phyloP scores from a whole-genome alignment of 305 asterid species.

The Petunia hybrid region DNA sequence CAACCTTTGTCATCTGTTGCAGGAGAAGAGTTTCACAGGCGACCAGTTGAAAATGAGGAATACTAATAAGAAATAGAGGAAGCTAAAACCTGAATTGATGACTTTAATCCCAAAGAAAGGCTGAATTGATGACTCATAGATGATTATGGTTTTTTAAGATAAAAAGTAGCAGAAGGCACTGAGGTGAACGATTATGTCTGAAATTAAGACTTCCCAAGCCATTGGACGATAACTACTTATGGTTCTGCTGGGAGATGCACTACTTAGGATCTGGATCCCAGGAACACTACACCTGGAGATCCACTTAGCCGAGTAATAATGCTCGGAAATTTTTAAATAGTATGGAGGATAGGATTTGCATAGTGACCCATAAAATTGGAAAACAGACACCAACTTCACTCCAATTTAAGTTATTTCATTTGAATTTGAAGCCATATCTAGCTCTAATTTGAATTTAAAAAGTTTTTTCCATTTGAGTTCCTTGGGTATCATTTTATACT shows the following conservation, averaged over 20 bases:
- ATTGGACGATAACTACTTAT: neutral
- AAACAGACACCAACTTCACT: neutral
- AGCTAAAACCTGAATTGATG: slow-evolving; percentile 9
- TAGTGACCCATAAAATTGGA: neutral
- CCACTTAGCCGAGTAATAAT: neutral
- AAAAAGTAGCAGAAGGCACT: neutral
- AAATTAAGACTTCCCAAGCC: neutral
- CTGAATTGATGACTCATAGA: neutral
- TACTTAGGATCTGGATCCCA: neutral
- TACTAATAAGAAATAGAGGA: neutral
- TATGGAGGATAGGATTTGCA: neutral
- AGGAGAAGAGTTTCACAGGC: slow-evolving; percentile 12
- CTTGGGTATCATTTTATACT: neutral
- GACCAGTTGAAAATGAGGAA: neutral
- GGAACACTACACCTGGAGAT: neutral
- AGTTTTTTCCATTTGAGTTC: neutral
- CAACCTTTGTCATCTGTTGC: neutral
- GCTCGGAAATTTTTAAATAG: neutral
- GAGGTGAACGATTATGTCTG: neutral
- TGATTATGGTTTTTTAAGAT: neutral
- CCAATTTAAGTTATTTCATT: neutral
- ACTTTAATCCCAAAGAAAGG: no score
- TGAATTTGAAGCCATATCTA: neutral
- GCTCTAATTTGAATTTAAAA: no score
- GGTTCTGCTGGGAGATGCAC: neutral